A percentile compares a stretch with the other conserved stretches of the same genome.
Evolutionary conservation across 2,329 filamentous ascomycete genomes (phyloP).

Genomic region (Cladorrhinum sp.): DNA sequence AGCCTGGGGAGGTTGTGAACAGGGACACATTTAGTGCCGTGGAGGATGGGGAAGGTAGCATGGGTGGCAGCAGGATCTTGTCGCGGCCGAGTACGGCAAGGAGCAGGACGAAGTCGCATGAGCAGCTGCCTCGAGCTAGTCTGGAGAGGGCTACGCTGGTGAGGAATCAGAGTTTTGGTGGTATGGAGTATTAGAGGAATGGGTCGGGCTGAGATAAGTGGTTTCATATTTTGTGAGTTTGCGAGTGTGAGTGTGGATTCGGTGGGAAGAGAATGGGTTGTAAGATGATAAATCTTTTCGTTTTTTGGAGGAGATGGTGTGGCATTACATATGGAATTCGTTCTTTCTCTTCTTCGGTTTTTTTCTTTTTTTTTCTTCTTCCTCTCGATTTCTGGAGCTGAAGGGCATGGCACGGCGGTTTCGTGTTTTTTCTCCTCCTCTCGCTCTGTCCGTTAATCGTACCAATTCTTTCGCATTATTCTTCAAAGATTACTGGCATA

Average conservation of each 20-base stretch:
- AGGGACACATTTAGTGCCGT: constrained; percentile 38
- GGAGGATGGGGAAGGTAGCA: constrained; percentile 40
- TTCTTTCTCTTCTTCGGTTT: background rate
- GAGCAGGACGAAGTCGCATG: constrained; percentile 40
- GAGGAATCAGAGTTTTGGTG: constrained; percentile 49
- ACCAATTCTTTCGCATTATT: too few relatives aligned
- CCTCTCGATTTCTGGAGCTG: too few relatives aligned
- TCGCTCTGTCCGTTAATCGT: too few relatives aligned
- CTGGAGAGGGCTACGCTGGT: constrained; percentile 46
- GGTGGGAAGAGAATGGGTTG: background rate
- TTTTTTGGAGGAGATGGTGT: background rate
- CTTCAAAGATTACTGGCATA: too few relatives aligned
- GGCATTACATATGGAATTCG: too few relatives aligned
- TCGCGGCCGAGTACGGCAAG: constrained; percentile 31
- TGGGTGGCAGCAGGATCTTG: constrained; percentile 22
- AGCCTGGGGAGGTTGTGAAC: constrained; percentile 37
- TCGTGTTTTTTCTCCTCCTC: too few relatives aligned
- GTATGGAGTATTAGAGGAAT: constrained; percentile 42
- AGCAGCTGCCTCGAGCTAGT: constrained; percentile 42
- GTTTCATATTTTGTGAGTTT: too few relatives aligned
- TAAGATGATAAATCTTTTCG: background rate
- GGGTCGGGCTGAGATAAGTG: background rate
- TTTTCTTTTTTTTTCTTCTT: background rate
- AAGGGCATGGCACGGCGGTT: too few relatives aligned
- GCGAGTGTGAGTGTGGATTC: too few relatives aligned